Evolutionary conservation across 805 yeast species (phyloP), one percentile per base, ranked within the genome.

Genomic region (Starmerella sp.): DNA sequence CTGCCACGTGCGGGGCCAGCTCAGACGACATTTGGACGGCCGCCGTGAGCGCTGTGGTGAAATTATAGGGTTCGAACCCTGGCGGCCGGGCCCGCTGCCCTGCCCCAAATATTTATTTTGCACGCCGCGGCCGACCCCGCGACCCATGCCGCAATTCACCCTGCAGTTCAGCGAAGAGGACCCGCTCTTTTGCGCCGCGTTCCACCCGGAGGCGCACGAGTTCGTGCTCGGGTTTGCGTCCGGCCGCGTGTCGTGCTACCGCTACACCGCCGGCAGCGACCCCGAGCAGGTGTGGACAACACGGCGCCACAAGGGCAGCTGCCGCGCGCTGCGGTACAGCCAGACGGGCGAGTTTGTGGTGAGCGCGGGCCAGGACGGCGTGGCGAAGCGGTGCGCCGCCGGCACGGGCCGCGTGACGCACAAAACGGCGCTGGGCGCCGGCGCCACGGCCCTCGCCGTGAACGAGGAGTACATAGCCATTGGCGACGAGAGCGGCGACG

Each of bases 261-360:
- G 71, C 42, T 90, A 89, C 61, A 77, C 82, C 55, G 74, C 75
- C 0, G n/a, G 14, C 37, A 14, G 38, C 29, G 11, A n/a, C 14
- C 68, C 67, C 11, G 61, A 60, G 10, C 57, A 55, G 17, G 51
- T 72, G 17, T 91, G 98, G 98, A 79, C 83, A 54, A 90, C 97
- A 0, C 86, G 80, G 63, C 77, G 97, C 66, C 97, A 91, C 66
- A 89, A 88, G 67, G 90, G 88, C 1, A 83, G 95, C 60, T 87
- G 95, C 57, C 72, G 98, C 44, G 79, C 84, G 4, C 71, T 86
- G 2, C 71, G 79, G 7, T 82, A 87, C 67, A 41, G 43, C 31
- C 54, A 46, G 15, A 72, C 77, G 1, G 88, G 88, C 2, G 66
- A 69, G 6, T 76, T 76, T n/a, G 75, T 89, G 0, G 86, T 74